Evolutionary conservation across 2,329 filamentous ascomycete species (phyloP), one percentile per base, ranked within the genome.

Genomic region (Xylaria sp.): DNA sequence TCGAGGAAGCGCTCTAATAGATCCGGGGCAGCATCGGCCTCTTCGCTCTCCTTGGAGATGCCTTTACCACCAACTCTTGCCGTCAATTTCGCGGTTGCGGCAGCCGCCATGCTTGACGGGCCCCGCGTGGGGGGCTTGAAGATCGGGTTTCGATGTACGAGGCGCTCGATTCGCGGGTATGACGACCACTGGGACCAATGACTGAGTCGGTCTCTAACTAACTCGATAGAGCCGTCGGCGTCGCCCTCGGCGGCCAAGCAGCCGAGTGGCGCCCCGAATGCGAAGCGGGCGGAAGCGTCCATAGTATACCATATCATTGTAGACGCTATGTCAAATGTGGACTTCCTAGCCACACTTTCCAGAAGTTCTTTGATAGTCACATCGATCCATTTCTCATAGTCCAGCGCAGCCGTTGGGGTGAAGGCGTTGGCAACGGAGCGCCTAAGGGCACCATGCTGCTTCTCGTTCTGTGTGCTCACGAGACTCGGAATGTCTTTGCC

Each of bases 381-480:
- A 36, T 76, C 74, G n/a, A 75, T 69, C 69, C 69, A 72, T 12
- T 63, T 67, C 56, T 76, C 74, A 46, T 75, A 74, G n/a, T 72
- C 71, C 23, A 75, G 25, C 4, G 63, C 61, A 10, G 73, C 72
- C 1, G 66, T 71, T 10, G 73, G 66, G 3, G 74, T 75, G 57
- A 76, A 76, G 15, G 72, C 72, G n/a, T 72, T 71, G 10, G 72
- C 73, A 9, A 76, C 72, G 5, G 74, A 72, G 20, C 73, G 71
- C 4, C 74, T 72, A 32, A 76, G 56, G 2, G 69, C 71, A 1
- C 66, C 72, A 23, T 76, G 74, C 4, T 68, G 71, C 15, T 66
- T 60, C 45, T 76, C 74, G 45, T 75, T 69, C 1, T 48, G 60
- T 4, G 70, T 75, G 64, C 74, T 74, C 12, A 75, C 63, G 4